Conservation (phyloP, 2,329 filamentous ascomycete genomes). For the Hortaea werneckii region DNA sequence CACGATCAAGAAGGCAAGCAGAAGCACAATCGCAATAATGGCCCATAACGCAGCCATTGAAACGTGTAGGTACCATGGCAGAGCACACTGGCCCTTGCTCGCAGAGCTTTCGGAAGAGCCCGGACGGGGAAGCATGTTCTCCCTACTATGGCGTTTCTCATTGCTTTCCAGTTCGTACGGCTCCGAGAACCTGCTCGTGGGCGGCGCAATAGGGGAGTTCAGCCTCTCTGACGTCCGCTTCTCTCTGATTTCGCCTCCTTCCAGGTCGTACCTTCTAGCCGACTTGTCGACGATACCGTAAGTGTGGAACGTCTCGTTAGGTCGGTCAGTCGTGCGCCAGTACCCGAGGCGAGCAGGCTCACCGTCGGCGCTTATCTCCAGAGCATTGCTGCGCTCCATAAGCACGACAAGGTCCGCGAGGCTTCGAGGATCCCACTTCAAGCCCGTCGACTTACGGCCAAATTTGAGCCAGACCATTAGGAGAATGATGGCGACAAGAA, state of each 20-base stretch:
- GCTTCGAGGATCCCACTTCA: constrained; percentile 76
- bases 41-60: constrained; percentile 56
- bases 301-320: constrained; percentile 63
- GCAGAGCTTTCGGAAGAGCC: not conserved
- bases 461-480: constrained; percentile 54
- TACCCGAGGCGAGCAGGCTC: constrained; percentile 62
- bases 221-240: constrained; percentile 33
- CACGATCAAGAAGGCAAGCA: constrained; percentile 63
- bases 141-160: constrained; percentile 35
- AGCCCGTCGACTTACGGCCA: constrained; percentile 49
- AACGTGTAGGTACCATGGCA: constrained; percentile 67
- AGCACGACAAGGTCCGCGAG: constrained; percentile 72
- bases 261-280: constrained; percentile 41
- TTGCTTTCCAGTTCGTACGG: constrained; percentile 23
- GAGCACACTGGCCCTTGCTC: constrained; percentile 5
- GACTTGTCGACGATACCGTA: constrained; percentile 56
- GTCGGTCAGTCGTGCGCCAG: constrained; percentile 61
- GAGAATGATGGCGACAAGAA: constrained; percentile 48
- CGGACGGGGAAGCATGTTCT: constrained; percentile 17
- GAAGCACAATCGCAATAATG: constrained; percentile 48
- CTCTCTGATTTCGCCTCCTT: constrained; percentile 38
- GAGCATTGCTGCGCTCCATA: constrained; percentile 68
- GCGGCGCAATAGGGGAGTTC: not conserved
- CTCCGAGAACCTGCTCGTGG: constrained; percentile 20
- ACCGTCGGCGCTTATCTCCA: constrained; percentile 43